These are phyloP conservation scores for Tulasnella calospora DNA, from an alignment of 768 basidiomycete genomes.

Conservation along the genomic window DNA sequence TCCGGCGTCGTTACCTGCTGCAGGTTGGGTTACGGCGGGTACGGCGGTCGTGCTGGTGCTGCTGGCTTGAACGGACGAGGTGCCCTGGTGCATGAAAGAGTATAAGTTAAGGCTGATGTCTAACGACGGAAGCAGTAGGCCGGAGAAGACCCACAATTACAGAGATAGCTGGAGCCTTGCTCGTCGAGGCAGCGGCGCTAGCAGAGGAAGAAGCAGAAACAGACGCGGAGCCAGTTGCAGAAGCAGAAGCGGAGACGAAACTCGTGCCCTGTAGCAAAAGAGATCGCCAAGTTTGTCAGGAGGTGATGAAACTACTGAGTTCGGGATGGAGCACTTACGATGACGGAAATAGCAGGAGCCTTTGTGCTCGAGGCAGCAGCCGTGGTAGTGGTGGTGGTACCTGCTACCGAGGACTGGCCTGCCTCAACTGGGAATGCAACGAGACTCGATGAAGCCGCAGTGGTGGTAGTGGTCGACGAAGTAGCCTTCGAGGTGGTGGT, in stretches of 20 bases:
- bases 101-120: neutral
- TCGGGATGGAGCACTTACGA: neutral
- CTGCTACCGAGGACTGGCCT: neutral
- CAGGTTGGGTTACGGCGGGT: constrained; percentile 4
- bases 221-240: neutral
- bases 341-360: constrained; percentile 7
- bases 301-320: neutral
- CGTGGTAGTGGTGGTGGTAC: neutral
- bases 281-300: neutral
- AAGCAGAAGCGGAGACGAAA: neutral
- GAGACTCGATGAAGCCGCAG: neutral
- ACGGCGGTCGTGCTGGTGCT: neutral
- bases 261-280: neutral
- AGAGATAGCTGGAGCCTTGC: constrained; percentile 5
- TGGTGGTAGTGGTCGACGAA: neutral
- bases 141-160: neutral
- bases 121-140: neutral
- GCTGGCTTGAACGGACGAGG: neutral
- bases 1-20: neutral
- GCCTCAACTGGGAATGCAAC: neutral
- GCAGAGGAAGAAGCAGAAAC: neutral
- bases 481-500: neutral
- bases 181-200: neutral
- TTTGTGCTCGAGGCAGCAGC: neutral
- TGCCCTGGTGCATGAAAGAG: neutral